A percentile compares a stretch with the other conserved stretches of the same genome.
These are phyloP conservation scores for Extremus antarcticus DNA, from an alignment of 495 filamentous ascomycete species.

Conservation along the genomic window DNA sequence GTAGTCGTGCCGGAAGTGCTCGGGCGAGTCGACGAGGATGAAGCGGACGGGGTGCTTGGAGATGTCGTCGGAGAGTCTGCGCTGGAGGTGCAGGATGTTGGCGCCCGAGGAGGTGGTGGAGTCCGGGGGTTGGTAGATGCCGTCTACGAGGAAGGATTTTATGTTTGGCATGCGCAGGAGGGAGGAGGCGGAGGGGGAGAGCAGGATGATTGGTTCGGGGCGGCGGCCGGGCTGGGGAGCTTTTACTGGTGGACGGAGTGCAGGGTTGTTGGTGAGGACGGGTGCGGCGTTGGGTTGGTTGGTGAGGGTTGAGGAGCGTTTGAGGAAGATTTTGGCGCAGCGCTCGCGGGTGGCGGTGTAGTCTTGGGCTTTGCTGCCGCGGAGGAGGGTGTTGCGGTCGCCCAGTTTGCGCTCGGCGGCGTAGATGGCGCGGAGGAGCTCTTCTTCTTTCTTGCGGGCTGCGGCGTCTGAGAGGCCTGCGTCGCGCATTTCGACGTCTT, in stretches of 20 bases:
- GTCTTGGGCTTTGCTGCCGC: slow-evolving; percentile 80
- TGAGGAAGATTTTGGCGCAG: slow-evolving; percentile 60
- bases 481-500: slow-evolving; percentile 43
- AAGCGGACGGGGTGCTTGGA: slow-evolving; percentile 72
- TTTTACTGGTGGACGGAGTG: slow-evolving; percentile 12
- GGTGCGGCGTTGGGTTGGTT: slow-evolving; percentile 17
- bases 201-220: slow-evolving; percentile 89
- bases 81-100: slow-evolving; percentile 74
- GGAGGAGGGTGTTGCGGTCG: slow-evolving; percentile 77
- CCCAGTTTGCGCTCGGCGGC: slow-evolving; percentile 81
- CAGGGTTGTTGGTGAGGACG: slow-evolving; percentile 32
- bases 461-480: slow-evolving; percentile 40
- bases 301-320: not conserved
- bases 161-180: slow-evolving; percentile 97
- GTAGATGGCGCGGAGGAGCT: slow-evolving; percentile 75
- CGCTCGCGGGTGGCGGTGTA: slow-evolving; percentile 78
- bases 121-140: slow-evolving; percentile 69
- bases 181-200: slow-evolving; percentile 94
- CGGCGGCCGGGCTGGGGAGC: slow-evolving; percentile 41
- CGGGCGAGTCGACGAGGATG: slow-evolving; percentile 81
- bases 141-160: slow-evolving; percentile 84
- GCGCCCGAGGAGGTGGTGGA: slow-evolving; percentile 49
- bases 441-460: slow-evolving; percentile 59
- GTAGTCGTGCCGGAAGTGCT: slow-evolving; percentile 96
- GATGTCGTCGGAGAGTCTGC: slow-evolving; percentile 64